A percentile compares a stretch with the other conserved stretches of the same genome.
Evolutionary conservation across 768 basidiomycete genomes (phyloP).

Genomic region (Pleurotus ostreatus): DNA sequence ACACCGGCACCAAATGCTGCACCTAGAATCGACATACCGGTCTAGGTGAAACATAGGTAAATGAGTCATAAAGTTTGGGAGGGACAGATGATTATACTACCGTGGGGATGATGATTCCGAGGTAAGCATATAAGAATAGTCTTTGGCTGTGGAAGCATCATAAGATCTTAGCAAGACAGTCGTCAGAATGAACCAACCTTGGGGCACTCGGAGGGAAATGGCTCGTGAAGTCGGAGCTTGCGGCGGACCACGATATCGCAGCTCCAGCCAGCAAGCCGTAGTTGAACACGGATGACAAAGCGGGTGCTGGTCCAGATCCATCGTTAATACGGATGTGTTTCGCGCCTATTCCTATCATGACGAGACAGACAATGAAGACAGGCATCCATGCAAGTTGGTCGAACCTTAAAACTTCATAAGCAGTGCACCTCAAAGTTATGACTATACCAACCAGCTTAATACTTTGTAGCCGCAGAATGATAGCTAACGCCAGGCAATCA

Average conservation of each 20-base stretch:
- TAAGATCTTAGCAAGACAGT: neutral
- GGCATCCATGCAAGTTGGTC: constrained; percentile 78
- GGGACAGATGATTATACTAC: constrained; percentile 18
- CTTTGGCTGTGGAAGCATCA: constrained; percentile 39
- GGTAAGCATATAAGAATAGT: constrained; percentile 65
- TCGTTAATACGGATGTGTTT: constrained; percentile 55
- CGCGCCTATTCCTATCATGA: constrained; percentile 70
- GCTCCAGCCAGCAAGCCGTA: constrained; percentile 50
- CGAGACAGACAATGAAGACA: constrained; percentile 65
- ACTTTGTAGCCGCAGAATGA: constrained; percentile 57
- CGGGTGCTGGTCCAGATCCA: constrained; percentile 36
- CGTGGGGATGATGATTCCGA: constrained; percentile 63
- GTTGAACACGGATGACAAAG: constrained; percentile 48
- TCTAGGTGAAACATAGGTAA: no score
- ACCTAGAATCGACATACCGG: no score
- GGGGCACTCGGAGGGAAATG: constrained; percentile 61
- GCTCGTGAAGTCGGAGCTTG: constrained; percentile 72
- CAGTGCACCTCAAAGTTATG: no score
- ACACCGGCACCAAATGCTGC: no score
- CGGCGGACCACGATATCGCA: constrained; percentile 54
- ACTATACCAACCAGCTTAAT: constrained; percentile 34
- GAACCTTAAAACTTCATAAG: constrained; percentile 35
- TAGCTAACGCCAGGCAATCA: constrained; percentile 20
- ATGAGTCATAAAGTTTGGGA: neutral
- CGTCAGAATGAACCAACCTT: constrained; percentile 30